A percentile compares a stretch with the other conserved stretches of the same genome.
phyloP scores from a whole-genome alignment of 345 rosid genomes.

The Bruguiera gymnorhiza region DNA sequence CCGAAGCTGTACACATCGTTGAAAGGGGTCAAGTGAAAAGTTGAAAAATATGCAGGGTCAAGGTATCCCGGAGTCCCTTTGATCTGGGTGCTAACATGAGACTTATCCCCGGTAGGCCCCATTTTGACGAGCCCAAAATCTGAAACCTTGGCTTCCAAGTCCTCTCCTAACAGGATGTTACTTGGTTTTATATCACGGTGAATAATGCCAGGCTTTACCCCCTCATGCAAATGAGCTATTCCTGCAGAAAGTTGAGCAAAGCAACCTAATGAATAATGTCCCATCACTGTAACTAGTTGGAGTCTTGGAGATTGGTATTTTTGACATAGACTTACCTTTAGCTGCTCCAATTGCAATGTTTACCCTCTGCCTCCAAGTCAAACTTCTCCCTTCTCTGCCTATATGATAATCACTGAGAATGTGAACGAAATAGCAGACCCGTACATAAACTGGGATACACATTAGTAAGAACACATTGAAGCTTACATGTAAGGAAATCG shows the following conservation, averaged over 20 bases:
- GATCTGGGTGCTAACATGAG: constrained; percentile 57
- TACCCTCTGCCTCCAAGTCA: constrained; percentile 59
- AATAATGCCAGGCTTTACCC: constrained; percentile 50
- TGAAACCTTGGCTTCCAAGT: constrained; percentile 52
- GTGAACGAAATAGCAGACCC: background rate
- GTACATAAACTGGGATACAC: background rate
- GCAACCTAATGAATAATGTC: background rate
- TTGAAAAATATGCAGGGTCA: constrained; percentile 61
- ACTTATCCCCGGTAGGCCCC: constrained; percentile 54
- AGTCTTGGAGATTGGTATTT: background rate
- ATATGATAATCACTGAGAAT: background rate
- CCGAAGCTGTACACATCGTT: constrained; percentile 63
- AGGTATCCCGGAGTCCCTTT: constrained; percentile 68
- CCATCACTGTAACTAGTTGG: background rate
- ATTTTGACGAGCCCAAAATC: constrained; percentile 55
- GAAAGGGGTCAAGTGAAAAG: constrained; percentile 48
- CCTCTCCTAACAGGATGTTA: constrained; percentile 53
- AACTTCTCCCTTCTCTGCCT: constrained; percentile 44
- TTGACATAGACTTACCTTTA: constrained; percentile 31
- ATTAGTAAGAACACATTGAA: background rate
- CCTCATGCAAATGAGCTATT: constrained; percentile 56
- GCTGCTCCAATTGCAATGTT: constrained; percentile 62
- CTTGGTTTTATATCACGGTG: constrained; percentile 66
- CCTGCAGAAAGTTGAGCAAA: constrained; percentile 27
- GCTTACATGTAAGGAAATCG: constrained; percentile 50